phyloP scores from a whole-genome alignment of 805 yeast species.

The Schwanniomyces yamadae region DNA sequence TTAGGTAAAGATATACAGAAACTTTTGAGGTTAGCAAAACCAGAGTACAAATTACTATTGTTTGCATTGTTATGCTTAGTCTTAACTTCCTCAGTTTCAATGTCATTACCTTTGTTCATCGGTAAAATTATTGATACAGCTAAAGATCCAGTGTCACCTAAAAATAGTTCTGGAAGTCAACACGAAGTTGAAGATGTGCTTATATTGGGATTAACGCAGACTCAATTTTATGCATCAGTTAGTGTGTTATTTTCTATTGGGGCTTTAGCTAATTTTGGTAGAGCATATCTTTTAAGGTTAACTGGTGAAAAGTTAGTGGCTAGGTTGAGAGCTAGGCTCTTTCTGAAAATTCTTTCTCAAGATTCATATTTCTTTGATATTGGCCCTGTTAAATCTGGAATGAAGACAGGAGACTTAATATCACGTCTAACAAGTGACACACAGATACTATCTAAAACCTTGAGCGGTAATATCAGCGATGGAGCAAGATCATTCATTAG shows the following conservation, averaged over 20 bases:
- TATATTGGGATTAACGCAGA: slow-evolving; percentile 57
- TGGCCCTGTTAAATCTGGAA: slow-evolving; percentile 48
- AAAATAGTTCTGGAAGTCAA: neutral
- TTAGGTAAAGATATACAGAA: slow-evolving; percentile 18
- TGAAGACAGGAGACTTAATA: slow-evolving; percentile 86
- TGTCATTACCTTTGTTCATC: slow-evolving; percentile 78
- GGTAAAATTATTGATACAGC: slow-evolving; percentile 79
- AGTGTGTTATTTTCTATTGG: slow-evolving; percentile 68
- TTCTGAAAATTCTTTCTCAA: slow-evolving; percentile 75
- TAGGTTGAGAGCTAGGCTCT: slow-evolving; percentile 71
- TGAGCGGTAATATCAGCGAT: slow-evolving; percentile 87
- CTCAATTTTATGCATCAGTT: slow-evolving; percentile 62
- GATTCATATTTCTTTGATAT: slow-evolving; percentile 88
- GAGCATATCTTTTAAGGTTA: slow-evolving; percentile 70
- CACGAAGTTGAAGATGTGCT: neutral
- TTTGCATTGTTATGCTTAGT: slow-evolving; percentile 65
- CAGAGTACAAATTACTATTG: slow-evolving; percentile 51
- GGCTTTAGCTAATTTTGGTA: slow-evolving; percentile 74
- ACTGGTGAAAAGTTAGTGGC: slow-evolving; percentile 90
- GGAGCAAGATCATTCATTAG: slow-evolving; percentile 84
- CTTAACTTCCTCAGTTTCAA: slow-evolving; percentile 72
- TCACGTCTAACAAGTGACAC: slow-evolving; percentile 88
- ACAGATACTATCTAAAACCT: slow-evolving; percentile 78
- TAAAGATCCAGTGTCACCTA: slow-evolving; percentile 13
- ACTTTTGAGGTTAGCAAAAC: slow-evolving; percentile 25